A percentile compares a stretch with the other conserved stretches of the same genome.
Conservation (phyloP, 2,329 filamentous ascomycete species). For the Cordyceps pruinosa region DNA sequence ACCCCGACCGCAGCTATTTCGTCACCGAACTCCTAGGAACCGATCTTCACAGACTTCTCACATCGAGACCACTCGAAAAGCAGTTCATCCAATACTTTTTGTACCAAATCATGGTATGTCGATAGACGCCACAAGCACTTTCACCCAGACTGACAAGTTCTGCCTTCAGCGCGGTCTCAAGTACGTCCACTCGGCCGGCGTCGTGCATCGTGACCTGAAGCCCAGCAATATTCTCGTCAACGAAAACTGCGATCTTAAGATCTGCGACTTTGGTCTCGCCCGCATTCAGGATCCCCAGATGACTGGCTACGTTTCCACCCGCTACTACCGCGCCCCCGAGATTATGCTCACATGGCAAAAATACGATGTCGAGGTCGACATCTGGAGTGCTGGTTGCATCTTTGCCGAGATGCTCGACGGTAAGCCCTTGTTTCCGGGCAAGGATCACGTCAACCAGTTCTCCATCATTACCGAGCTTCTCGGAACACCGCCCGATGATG, state of each 20-base stretch:
- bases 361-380: constrained; percentile 97
- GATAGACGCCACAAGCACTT: background rate
- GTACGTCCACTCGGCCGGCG: constrained; percentile 97
- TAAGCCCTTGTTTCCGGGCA: constrained; percentile 95
- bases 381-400: constrained; percentile 98
- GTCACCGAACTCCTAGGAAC: constrained; percentile 96
- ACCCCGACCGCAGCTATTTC: constrained; percentile 65
- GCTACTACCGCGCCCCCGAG: constrained; percentile 97
- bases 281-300: constrained; percentile 98
- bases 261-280: constrained; percentile 96
- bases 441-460: constrained; percentile 99
- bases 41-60: constrained; percentile 90
- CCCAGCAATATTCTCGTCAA: constrained; percentile 99
- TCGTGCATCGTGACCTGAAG: constrained; percentile 95
- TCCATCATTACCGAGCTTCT: constrained; percentile 98
- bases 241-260: constrained; percentile 99
- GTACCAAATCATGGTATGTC: constrained; percentile 89
- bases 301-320: constrained; percentile 97
- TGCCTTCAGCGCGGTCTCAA: constrained; percentile 76
- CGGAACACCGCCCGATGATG: constrained; percentile 93
- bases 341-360: constrained; percentile 99
- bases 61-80: constrained; percentile 92
- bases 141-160: background rate
- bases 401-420: constrained; percentile 99
- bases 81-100: constrained; percentile 99